Evolutionary conservation across 768 basidiomycete genomes (phyloP).

Genomic region (Clitopilus passeckerianus): DNA sequence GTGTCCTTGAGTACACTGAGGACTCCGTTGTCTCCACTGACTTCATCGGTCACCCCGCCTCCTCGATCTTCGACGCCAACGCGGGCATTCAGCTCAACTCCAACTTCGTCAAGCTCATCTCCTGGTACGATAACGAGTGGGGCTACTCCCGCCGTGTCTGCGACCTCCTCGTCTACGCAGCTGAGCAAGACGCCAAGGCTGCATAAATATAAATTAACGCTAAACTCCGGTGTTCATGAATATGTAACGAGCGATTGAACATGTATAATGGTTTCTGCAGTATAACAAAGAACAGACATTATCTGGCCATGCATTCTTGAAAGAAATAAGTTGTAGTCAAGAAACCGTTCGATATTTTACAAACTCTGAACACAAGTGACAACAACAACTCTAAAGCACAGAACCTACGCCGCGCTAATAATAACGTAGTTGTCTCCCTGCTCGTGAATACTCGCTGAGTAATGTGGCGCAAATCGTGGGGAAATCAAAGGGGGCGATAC

Average conservation of each 20-base stretch:
- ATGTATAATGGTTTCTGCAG: background rate
- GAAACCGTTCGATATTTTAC: no score
- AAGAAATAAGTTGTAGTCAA: no score
- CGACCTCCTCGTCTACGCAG: constrained; percentile 81
- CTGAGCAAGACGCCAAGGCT: constrained; percentile 55
- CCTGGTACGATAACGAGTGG: constrained; percentile 96
- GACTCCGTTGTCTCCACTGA: constrained; percentile 93
- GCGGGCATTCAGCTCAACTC: constrained; percentile 91
- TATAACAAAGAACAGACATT: background rate
- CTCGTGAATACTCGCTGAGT: background rate
- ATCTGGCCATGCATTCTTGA: no score
- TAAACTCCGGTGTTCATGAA: background rate
- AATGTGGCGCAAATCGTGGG: background rate
- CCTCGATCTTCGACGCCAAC: constrained; percentile 90
- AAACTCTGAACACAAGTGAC: no score
- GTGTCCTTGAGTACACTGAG: constrained; percentile 87
- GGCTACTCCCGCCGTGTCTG: constrained; percentile 91
- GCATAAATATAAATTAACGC: background rate
- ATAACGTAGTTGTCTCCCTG: background rate
- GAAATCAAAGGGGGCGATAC: no score
- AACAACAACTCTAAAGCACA: no score
- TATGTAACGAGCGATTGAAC: background rate
- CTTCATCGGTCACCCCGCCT: constrained; percentile 74
- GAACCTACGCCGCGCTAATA: no score
- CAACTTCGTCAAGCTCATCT: constrained; percentile 93